Evolutionary conservation across 495 filamentous ascomycete genomes (phyloP).

Genomic region (Clavariopsis aquatica): DNA sequence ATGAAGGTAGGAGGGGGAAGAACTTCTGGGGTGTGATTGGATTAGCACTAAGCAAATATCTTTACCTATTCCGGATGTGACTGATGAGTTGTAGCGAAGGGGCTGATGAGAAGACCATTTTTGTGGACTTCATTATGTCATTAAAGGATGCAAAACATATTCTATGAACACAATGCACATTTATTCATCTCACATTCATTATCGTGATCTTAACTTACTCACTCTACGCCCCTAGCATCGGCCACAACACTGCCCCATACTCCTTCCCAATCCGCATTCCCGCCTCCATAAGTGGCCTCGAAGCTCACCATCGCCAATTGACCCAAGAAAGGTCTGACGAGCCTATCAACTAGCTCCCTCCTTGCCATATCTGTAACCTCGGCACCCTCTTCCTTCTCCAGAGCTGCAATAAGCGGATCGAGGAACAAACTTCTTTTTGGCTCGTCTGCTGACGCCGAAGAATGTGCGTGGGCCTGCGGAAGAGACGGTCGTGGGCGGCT

Average conservation of each 20-base stretch:
- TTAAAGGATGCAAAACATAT: no score
- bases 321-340: slow-evolving; percentile 85
- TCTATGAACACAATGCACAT: no score
- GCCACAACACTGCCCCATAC: slow-evolving; percentile 26
- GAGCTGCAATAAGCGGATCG: slow-evolving; percentile 24
- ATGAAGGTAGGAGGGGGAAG: no score
- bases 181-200: no score
- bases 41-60: no score
- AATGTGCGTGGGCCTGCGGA: not conserved
- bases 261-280: slow-evolving; percentile 59
- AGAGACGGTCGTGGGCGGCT: slow-evolving; percentile 2
- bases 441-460: not conserved
- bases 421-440: slow-evolving; percentile 27
- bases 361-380: slow-evolving; percentile 42
- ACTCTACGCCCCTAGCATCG: slow-evolving; percentile 28
- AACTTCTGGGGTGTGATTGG: no score
- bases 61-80: no score
- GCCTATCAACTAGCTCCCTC: slow-evolving; percentile 49
- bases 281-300: slow-evolving; percentile 88
- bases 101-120: no score
- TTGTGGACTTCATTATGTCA: no score
- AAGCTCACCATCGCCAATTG: slow-evolving; percentile 89
- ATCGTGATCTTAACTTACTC: no score
- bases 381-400: slow-evolving; percentile 37
- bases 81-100: no score